A percentile compares a stretch with the other conserved stretches of the same genome.
Evolutionary conservation across 352 stramenopile species (phyloP).

Genomic region (Pythium diclinum): DNA sequence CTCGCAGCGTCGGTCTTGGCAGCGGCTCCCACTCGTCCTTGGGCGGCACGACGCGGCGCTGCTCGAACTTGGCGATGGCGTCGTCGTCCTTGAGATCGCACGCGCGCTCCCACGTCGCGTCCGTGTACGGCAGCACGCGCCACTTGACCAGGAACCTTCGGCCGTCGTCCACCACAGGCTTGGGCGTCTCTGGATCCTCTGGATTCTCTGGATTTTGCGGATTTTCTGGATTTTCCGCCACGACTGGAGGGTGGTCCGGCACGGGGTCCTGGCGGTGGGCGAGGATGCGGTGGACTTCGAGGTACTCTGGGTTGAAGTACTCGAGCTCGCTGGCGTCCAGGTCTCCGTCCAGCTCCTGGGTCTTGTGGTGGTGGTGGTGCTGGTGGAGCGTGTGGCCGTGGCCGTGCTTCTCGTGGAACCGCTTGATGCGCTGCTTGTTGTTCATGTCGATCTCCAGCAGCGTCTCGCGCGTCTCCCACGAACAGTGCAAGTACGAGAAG

Average conservation of each 20-base stretch:
- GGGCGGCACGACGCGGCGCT: constrained; percentile 50
- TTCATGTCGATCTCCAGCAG: constrained; percentile 71
- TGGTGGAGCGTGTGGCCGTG: constrained; percentile 40
- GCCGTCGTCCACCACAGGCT: constrained; percentile 71
- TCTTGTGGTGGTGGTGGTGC: constrained; percentile 38
- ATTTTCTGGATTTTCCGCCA: background rate
- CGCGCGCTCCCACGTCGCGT: constrained; percentile 85
- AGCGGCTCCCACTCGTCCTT: constrained; percentile 55
- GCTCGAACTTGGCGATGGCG: constrained; percentile 73
- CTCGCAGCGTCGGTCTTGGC: constrained; percentile 66
- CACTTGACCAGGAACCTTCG: constrained; percentile 87
- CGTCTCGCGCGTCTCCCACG: constrained; percentile 77
- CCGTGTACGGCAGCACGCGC: constrained; percentile 81
- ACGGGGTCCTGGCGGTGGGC: constrained; percentile 61
- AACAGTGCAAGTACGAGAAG: constrained; percentile 87
- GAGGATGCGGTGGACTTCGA: constrained; percentile 88
- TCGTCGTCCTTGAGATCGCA: constrained; percentile 86
- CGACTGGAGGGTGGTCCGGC: background rate
- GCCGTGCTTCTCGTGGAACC: constrained; percentile 81
- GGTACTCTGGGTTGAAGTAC: constrained; percentile 90
- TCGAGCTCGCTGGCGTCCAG: constrained; percentile 52
- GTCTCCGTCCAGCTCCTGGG: constrained; percentile 20
- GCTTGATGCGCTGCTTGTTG: constrained; percentile 88
- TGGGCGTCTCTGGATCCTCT: no score
- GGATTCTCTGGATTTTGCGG: background rate